These are phyloP conservation scores for Fraxinus excelsior DNA, from an alignment of 257 asterid species.

Conservation along the genomic window DNA sequence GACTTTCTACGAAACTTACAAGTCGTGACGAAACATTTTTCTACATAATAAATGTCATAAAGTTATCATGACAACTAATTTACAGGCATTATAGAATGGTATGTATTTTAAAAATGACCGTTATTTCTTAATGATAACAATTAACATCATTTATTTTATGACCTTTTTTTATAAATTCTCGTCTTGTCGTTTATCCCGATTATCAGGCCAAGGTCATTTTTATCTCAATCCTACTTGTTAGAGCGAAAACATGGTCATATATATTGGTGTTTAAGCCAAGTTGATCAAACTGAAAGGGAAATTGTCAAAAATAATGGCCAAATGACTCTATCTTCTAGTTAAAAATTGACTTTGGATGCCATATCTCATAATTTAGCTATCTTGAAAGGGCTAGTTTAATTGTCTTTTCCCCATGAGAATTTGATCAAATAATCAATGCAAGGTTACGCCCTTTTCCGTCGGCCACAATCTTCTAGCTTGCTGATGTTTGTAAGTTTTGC, in stretches of 20 bases:
- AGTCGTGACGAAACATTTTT: too few species aligned
- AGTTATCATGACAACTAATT: background rate
- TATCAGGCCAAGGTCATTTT: background rate
- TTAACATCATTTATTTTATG: background rate
- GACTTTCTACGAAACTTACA: too few species aligned
- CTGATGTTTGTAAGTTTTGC: background rate
- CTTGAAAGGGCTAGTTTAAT: background rate
- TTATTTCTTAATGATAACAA: background rate
- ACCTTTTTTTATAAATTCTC: background rate
- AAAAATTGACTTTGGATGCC: conserved; percentile 3
- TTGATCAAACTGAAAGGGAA: background rate
- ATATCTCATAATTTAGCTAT: background rate
- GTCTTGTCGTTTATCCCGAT: background rate
- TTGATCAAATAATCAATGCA: background rate
- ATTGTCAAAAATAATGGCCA: background rate
- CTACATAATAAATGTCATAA: background rate
- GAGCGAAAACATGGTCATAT: background rate
- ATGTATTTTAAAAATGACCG: background rate
- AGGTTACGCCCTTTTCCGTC: background rate
- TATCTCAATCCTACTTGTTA: background rate
- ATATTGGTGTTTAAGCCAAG: background rate
- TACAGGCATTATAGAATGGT: background rate
- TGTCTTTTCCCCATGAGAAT: background rate
- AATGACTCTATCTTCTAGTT: background rate
- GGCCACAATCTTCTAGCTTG: background rate